A percentile compares a stretch with the other conserved stretches of the same genome.
Conservation (phyloP, 495 filamentous ascomycete species). For the Corynascus novoguineensis region DNA sequence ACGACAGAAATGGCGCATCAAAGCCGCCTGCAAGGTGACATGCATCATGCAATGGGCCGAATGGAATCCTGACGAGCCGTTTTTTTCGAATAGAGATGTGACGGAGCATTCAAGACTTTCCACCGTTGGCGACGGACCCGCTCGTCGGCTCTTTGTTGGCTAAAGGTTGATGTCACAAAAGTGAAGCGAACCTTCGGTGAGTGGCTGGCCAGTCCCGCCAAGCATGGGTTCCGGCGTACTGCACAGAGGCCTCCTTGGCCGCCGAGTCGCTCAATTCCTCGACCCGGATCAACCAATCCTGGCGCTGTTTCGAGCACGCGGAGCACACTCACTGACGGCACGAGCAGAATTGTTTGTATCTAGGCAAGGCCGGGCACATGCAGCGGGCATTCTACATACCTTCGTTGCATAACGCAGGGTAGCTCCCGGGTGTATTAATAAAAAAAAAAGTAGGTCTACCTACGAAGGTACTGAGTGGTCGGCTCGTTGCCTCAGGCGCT, state of each 20-base stretch:
- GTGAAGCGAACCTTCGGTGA: no score
- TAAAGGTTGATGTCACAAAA: no score
- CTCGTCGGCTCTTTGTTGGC: not conserved
- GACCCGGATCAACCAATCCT: not conserved
- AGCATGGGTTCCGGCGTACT: no score
- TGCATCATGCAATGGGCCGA: slow-evolving; percentile 19
- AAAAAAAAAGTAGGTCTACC: no score
- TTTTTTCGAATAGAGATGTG: no score
- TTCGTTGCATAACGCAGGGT: no score
- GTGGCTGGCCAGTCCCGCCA: no score
- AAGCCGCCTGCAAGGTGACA: slow-evolving; percentile 13
- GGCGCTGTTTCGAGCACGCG: not conserved
- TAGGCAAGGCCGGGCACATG: not conserved
- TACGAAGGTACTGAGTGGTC: no score
- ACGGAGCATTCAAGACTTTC: no score
- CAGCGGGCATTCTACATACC: not conserved
- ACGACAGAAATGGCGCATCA: slow-evolving; percentile 25
- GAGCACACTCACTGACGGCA: no score
- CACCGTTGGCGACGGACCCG: slow-evolving; percentile 16
- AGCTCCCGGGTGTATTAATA: no score
- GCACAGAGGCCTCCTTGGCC: not conserved
- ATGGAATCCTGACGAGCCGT: slow-evolving; percentile 13
- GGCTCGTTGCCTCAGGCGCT: no score
- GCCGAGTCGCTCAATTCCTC: not conserved
- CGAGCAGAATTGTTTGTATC: not conserved